Conservation (phyloP, 495 filamentous ascomycete genomes). For the Aspergillus steynii region DNA sequence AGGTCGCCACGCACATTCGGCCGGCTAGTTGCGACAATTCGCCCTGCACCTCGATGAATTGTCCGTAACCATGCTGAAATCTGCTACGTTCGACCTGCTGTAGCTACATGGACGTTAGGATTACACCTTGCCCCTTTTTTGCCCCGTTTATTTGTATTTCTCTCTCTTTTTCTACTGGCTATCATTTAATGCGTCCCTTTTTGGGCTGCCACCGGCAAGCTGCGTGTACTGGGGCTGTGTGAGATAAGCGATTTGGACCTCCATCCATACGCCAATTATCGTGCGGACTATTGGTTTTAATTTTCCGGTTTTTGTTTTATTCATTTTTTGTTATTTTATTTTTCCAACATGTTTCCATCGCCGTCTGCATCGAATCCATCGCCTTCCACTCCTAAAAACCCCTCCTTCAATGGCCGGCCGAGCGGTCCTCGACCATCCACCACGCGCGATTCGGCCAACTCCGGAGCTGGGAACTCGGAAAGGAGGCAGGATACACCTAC, state of each 20-base stretch:
- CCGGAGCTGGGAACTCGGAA: slow-evolving; percentile 2
- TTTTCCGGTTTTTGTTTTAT: background rate
- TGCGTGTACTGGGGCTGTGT: background rate
- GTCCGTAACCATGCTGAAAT: slow-evolving; percentile 21
- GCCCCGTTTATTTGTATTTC: slow-evolving; percentile 1
- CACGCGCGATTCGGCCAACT: slow-evolving; percentile 3
- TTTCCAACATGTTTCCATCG: slow-evolving; percentile 5
- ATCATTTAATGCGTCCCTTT: background rate
- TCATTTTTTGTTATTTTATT: background rate
- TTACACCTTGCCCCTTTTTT: background rate
- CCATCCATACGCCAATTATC: slow-evolving; percentile 4
- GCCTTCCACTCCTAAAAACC: slow-evolving; percentile 5
- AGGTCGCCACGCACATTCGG: slow-evolving; percentile 17
- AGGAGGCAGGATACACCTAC: slow-evolving; percentile 23
- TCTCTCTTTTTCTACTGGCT: background rate
- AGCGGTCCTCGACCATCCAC: slow-evolving; percentile 8
- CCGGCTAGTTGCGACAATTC: slow-evolving; percentile 7
- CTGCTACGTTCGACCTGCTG: slow-evolving; percentile 8
- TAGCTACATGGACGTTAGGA: slow-evolving; percentile 12
- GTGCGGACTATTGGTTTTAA: background rate
- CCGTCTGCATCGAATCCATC: background rate
- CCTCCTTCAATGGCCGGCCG: slow-evolving; percentile 9
- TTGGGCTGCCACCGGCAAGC: background rate
- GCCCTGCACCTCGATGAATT: slow-evolving; percentile 19
- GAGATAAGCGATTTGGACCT: slow-evolving; percentile 5